Evolutionary conservation across 495 filamentous ascomycete species (phyloP), one percentile per base, ranked within the genome.

Genomic region (Thozetella sp.): DNA sequence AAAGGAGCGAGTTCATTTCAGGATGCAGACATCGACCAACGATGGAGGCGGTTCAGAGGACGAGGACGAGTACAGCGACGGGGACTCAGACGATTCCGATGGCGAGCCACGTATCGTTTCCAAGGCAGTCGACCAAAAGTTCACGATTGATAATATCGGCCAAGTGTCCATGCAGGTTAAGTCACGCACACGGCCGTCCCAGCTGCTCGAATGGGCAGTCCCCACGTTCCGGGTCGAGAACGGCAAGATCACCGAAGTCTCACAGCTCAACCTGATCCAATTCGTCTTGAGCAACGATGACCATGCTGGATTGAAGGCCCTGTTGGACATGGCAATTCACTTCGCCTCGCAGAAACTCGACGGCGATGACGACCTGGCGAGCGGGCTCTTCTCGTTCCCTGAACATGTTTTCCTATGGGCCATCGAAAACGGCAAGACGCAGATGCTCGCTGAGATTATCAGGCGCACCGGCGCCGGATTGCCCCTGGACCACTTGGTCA

Each of bases 101-200:
- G 65, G 61, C 46, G 73, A 73, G n/a, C 80, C 77, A 17, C 73
- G 72, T 17, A 74, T 83, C 22, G 74, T 86, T 43, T 61, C 70
- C 20, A 72, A 83, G 52, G 71, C 76, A 15, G 67, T 90, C 24
- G 80, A 87, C 56, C 81, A 83, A 13, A 72, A 80, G 19, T 92
- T 88, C 66, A 93, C 89, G 0, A 78, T 91, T 57, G 89, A 92
- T 2, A 84, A 90, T 61, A 72, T 93, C 30, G 90, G 88, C 1
- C 80, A 88, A 62, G 76, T 86, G 1, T 80, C 80, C 2, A 85
- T 79, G 40, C 70, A 88, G 48, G 86, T 90, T 22, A 85, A 89
- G 63, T 88, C 86, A 55, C 65, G 75, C 13, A 70, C 80, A 3
- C 75, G 76, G 23, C 86, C 90, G 15, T 56, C 80, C 2, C 51